Conservation (phyloP, 345 rosid species). For the Iberis pinnata region DNA sequence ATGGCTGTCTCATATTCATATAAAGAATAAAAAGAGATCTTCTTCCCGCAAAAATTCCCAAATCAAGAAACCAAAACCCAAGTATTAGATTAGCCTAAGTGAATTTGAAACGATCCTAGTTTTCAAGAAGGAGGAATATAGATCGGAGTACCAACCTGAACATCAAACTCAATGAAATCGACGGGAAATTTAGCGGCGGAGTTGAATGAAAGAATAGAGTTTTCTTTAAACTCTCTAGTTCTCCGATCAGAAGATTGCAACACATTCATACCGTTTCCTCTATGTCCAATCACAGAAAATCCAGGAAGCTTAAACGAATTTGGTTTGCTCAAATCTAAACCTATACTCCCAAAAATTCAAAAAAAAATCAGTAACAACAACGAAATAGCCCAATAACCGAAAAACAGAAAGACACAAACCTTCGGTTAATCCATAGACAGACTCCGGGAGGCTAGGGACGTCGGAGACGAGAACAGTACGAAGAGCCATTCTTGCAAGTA, state of each 20-base stretch:
- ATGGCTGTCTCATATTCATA: constrained; percentile 3
- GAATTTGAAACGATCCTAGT: too few species aligned
- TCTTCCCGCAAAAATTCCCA: constrained; percentile 7
- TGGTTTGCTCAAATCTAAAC: constrained; percentile 34
- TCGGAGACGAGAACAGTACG: constrained; percentile 81
- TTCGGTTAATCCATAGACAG: constrained; percentile 29
- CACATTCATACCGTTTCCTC: constrained; percentile 89
- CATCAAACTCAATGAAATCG: constrained; percentile 93
- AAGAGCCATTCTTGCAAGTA: constrained; percentile 49
- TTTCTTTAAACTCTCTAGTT: constrained; percentile 64
- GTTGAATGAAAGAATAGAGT: constrained; percentile 71
- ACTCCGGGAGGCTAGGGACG: constrained; percentile 58
- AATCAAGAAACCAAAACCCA: background rate
- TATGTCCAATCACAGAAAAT: constrained; percentile 74
- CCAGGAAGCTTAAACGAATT: constrained; percentile 41
- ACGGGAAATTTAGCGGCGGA: constrained; percentile 61
- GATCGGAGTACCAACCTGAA: constrained; percentile 93
- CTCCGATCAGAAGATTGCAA: constrained; percentile 56
- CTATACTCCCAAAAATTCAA: background rate
- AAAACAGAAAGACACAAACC: constrained; percentile 30
- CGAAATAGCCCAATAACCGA: background rate
- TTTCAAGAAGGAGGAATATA: too few species aligned
- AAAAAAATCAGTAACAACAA: background rate
- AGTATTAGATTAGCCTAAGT: background rate
- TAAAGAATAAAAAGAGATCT: too few species aligned